These are phyloP conservation scores for Cadophora luteo-olivacea DNA, from an alignment of 2,329 filamentous ascomycete species.

Conservation along the genomic window DNA sequence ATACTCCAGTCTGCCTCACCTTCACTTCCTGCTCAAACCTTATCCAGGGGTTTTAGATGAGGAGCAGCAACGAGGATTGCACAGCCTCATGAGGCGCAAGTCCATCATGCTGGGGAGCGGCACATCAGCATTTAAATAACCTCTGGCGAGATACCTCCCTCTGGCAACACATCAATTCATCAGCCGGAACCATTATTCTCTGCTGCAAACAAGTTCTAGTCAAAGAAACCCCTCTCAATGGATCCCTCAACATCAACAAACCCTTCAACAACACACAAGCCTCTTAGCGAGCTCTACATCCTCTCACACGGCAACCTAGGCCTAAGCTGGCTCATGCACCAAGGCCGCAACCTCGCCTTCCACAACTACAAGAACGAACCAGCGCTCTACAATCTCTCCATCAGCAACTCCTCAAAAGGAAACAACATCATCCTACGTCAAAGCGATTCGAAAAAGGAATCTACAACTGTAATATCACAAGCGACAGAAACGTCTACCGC, in stretches of 20 bases:
- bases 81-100: conserved; percentile 2
- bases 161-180: not conserved
- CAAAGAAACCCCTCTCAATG: not conserved
- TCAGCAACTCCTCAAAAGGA: not conserved
- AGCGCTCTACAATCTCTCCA: conserved; percentile 4
- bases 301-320: conserved; percentile 5
- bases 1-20: not conserved
- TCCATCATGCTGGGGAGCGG: not conserved
- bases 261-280: not conserved
- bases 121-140: not conserved
- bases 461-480: not conserved
- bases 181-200: not conserved
- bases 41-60: not conserved
- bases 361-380: conserved; percentile 13
- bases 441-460: not conserved
- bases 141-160: not conserved
- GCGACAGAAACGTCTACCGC: not conserved
- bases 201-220: not conserved
- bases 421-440: not conserved
- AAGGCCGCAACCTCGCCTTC: conserved; percentile 3
- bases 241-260: not conserved
- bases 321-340: conserved; percentile 1
- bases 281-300: conserved; percentile 12
- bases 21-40: not conserved
- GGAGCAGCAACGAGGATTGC: not conserved